These are phyloP conservation scores for Cadophora sp. DNA, from an alignment of 2,329 filamentous ascomycete genomes.

Conservation along the genomic window DNA sequence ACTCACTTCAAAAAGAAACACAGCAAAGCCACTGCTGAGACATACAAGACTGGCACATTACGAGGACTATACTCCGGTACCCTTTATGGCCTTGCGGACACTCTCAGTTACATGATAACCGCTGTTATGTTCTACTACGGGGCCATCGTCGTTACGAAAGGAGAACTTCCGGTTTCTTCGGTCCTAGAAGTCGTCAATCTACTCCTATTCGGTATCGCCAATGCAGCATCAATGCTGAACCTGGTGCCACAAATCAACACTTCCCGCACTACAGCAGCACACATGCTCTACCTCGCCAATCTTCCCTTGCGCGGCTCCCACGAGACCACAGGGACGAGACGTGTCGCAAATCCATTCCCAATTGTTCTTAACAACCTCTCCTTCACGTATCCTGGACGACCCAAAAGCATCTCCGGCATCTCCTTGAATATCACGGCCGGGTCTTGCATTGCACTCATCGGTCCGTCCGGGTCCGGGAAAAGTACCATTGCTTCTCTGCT, in stretches of 20 bases:
- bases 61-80: slow-evolving; percentile 72
- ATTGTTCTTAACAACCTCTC: slow-evolving; percentile 62
- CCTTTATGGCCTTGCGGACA: slow-evolving; percentile 81
- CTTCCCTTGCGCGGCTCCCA: slow-evolving; percentile 53
- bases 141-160: slow-evolving; percentile 63
- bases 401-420: slow-evolving; percentile 66
- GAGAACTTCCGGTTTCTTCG: slow-evolving; percentile 57
- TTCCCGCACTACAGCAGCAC: slow-evolving; percentile 73
- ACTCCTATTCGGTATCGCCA: slow-evolving; percentile 82
- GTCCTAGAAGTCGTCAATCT: slow-evolving; percentile 81
- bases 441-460: slow-evolving; percentile 79
- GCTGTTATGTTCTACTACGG: slow-evolving; percentile 88
- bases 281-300: slow-evolving; percentile 72
- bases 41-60: slow-evolving; percentile 67
- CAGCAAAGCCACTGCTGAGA: slow-evolving; percentile 53
- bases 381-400: slow-evolving; percentile 74
- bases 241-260: slow-evolving; percentile 83
- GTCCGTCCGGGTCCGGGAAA: slow-evolving; percentile 88
- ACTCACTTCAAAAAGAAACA: slow-evolving; percentile 72
- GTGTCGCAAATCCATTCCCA: slow-evolving; percentile 51
- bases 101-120: slow-evolving; percentile 72
- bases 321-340: slow-evolving; percentile 54
- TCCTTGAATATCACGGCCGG: slow-evolving; percentile 68
- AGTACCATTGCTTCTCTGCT: slow-evolving; percentile 81
- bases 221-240: slow-evolving; percentile 71